Base-by-base conservation (phyloP, 345 rosid genomes). In the Zanthoxylum bungeanum region DNA sequence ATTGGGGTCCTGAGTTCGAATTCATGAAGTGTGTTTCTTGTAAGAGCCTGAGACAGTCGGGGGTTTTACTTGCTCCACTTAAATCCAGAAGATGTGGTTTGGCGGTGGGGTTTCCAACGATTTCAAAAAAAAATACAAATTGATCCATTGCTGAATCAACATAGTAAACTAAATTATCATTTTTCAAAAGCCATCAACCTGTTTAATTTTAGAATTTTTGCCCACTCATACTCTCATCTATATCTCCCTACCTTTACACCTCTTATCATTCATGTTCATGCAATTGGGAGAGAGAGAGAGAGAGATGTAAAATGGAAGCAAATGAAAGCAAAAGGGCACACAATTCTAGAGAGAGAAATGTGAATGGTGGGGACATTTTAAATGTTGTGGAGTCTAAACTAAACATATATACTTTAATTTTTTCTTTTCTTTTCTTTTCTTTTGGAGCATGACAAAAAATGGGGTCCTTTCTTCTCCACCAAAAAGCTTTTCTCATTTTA, bases 271-370 rank as follows among this genome's bases (percentile, higher is more conserved):
- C 56, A 12, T 12, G 49, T 52, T 76, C 79, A 78, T 73, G 80
- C 76, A 68, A 76, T 77, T 76, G 68, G 34, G n/a, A 59, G 57
- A 44, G 71, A 71, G 62, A 56, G 75, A 70, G 57, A 66, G 58
- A 69, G 72, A 84, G 75, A 46, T 81, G 87, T 87, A 71, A 83
- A 83, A 80, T 76, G 82, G 87, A 85, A 87, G 87, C 86, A 85
- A 87, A n/a, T n/a, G n/a, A n/a, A n/a, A 85, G 84, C 68, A 58
- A 77, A 24, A 68, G 72, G 70, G 73, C 77, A 79, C 78, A 62
- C 73, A 73, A 77, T 60, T 79, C 82, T 70, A 80, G 77, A 70
- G 82, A 56, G 77, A 76, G 76, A 40, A 51, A 69, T 70, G 73
- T 78, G 80, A 55, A 70, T 62, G 51, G 83, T 80, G 77, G 87